These are phyloP conservation scores for Kalmusia sp. DNA, from an alignment of 2,329 filamentous ascomycete genomes.

Conservation along the genomic window DNA sequence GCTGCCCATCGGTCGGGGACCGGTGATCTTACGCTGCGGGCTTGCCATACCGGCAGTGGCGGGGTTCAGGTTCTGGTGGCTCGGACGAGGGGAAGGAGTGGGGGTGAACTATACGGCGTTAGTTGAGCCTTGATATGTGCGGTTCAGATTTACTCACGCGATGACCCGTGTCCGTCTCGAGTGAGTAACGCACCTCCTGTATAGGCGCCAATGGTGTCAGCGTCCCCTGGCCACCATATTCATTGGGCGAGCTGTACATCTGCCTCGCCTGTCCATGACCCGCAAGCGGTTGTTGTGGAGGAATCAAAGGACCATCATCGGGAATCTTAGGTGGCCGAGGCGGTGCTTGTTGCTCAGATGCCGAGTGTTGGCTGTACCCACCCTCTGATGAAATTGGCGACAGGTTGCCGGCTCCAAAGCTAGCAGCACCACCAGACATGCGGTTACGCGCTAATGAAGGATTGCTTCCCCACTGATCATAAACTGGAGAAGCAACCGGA, in stretches of 20 bases:
- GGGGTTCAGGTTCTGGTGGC: constrained; percentile 32
- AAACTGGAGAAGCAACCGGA: constrained; percentile 48
- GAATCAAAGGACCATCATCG: constrained; percentile 66
- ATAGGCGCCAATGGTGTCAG: constrained; percentile 57
- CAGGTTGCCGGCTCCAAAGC: constrained; percentile 40
- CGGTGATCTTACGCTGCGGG: constrained; percentile 55
- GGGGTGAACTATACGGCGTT: constrained; percentile 36
- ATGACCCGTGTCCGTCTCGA: constrained; percentile 53
- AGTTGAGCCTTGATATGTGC: constrained; percentile 8
- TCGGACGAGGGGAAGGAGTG: constrained; percentile 40
- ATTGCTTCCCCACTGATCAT: constrained; percentile 58
- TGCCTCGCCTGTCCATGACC: constrained; percentile 47
- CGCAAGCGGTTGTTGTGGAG: constrained; percentile 53
- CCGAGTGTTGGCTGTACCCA: constrained; percentile 47
- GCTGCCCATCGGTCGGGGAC: constrained; percentile 57
- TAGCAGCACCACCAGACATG: constrained; percentile 42
- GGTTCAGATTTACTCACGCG: constrained; percentile 24
- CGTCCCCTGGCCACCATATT: constrained; percentile 45
- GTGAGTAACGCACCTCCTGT: constrained; percentile 57
- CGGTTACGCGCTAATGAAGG: constrained; percentile 50
- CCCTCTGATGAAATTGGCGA: constrained; percentile 48
- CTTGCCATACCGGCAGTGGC: constrained; percentile 27
- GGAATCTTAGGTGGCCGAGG: constrained; percentile 61
- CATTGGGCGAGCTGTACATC: constrained; percentile 47
- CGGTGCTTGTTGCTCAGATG: constrained; percentile 49